A percentile compares a stretch with the other conserved stretches of the same genome.
Evolutionary conservation across 345 rosid genomes (phyloP).

Genomic region (Brassica juncea): DNA sequence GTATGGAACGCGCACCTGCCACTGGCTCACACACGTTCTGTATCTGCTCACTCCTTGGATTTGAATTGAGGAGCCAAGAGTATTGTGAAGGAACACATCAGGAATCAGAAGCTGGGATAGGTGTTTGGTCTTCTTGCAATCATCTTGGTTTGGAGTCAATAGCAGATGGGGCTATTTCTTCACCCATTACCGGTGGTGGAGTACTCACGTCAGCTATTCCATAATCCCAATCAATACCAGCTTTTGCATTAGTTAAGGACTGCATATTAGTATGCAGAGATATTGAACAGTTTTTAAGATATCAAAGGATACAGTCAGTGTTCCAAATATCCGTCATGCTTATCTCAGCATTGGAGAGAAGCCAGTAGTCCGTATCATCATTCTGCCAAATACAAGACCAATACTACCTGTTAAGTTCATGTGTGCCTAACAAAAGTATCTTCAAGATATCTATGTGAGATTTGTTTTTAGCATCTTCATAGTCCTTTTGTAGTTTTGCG

Average conservation of each 20-base stretch:
- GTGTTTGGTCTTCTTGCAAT: constrained; percentile 23
- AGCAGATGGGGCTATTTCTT: constrained; percentile 48
- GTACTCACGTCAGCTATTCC: constrained; percentile 57
- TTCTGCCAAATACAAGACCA: constrained; percentile 53
- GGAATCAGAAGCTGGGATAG: constrained; percentile 13
- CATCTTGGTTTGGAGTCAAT: constrained; percentile 47
- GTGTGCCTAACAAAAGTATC: neutral
- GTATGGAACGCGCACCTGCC: constrained; percentile 33
- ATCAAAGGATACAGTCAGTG: constrained; percentile 79
- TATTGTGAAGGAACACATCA: constrained; percentile 3
- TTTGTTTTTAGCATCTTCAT: no score
- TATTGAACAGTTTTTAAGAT: neutral
- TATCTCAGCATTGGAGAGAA: constrained; percentile 72
- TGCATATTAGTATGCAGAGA: neutral
- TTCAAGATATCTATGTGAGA: neutral
- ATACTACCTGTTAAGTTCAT: neutral
- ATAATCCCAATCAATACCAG: constrained; percentile 80
- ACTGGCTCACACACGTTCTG: constrained; percentile 25
- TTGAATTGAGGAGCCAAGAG: constrained; percentile 19
- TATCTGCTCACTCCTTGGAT: constrained; percentile 22
- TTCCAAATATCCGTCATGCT: constrained; percentile 97
- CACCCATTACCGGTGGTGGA: constrained; percentile 50
- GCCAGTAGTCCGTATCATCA: constrained; percentile 82
- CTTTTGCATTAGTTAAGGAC: constrained; percentile 58
- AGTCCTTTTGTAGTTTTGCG: neutral